Evolutionary conservation across 306 rosid species (phyloP).

Genomic region (Dryas alaskensis): DNA sequence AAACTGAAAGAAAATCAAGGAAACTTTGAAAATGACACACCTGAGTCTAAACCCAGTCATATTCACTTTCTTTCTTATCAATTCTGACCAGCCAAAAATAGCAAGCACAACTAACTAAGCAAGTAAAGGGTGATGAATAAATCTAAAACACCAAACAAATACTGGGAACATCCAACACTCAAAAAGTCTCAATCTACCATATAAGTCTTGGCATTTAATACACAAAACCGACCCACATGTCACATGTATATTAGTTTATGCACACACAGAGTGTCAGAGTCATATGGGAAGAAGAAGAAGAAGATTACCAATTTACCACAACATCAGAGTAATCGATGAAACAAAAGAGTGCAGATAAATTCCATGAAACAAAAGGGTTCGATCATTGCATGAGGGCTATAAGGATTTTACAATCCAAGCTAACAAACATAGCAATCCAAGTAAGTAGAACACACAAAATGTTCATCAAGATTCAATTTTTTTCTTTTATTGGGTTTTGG

Average conservation of each 20-base stretch:
- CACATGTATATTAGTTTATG: not conserved
- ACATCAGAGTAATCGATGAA: not conserved
- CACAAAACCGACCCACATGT: not conserved
- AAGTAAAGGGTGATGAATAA: not conserved
- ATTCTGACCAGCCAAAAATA: too few species aligned
- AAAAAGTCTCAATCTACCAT: not conserved
- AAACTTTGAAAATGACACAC: not conserved
- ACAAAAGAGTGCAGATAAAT: too few species aligned
- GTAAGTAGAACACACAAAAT: too few species aligned
- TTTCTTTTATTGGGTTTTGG: too few species aligned
- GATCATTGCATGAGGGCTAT: too few species aligned
- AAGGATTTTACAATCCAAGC: too few species aligned
- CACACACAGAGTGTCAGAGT: not conserved
- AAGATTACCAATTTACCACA: not conserved
- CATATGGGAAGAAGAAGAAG: not conserved
- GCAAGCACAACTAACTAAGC: not conserved
- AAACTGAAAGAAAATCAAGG: not conserved
- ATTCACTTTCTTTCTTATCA: too few species aligned
- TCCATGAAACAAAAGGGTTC: too few species aligned
- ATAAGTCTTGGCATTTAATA: not conserved
- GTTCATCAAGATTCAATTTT: too few species aligned
- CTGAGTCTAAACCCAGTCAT: not conserved
- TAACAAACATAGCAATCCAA: too few species aligned
- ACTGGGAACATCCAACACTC: not conserved
- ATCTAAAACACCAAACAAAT: not conserved